A percentile compares a stretch with the other conserved stretches of the same genome.
These are phyloP conservation scores for Fraxinus ornus DNA, from an alignment of 305 asterid species.

Conservation along the genomic window DNA sequence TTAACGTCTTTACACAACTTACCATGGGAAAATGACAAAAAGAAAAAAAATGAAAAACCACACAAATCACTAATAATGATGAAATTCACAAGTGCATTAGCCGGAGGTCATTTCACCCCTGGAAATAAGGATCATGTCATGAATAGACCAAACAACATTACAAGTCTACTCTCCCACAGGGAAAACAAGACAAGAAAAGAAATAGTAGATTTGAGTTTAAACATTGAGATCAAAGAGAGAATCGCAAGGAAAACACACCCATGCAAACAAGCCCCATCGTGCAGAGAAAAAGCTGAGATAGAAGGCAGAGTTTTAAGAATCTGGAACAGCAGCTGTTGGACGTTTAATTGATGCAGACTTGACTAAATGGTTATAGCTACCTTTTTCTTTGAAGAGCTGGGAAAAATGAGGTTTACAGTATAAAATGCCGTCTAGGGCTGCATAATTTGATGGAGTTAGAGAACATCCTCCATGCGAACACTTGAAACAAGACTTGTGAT, in stretches of 20 bases:
- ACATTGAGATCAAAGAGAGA: not conserved
- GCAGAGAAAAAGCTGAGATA: not conserved
- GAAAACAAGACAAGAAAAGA: not conserved
- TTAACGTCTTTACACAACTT: not conserved
- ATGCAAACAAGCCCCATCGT: not conserved
- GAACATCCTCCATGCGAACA: constrained; percentile 55
- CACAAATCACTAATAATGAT: not conserved
- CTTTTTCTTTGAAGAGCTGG: constrained; percentile 60
- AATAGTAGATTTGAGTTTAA: not conserved
- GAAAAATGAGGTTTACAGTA: constrained; percentile 56
- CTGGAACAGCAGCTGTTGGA: not conserved
- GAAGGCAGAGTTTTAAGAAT: not conserved
- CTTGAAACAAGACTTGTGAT: constrained; percentile 51
- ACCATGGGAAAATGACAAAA: not conserved
- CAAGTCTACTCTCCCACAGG: not conserved
- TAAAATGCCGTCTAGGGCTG: constrained; percentile 51
- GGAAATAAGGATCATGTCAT: not conserved
- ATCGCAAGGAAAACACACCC: not conserved
- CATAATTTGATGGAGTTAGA: constrained; percentile 39
- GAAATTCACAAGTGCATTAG: not conserved
- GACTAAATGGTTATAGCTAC: constrained; percentile 46
- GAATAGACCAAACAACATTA: not conserved
- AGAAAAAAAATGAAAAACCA: not conserved
- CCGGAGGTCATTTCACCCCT: not conserved
- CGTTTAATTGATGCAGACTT: constrained; percentile 30